Evolutionary conservation across 75 land plant genomes (phyloP).

Genomic region (Cryptomeria japonica): DNA sequence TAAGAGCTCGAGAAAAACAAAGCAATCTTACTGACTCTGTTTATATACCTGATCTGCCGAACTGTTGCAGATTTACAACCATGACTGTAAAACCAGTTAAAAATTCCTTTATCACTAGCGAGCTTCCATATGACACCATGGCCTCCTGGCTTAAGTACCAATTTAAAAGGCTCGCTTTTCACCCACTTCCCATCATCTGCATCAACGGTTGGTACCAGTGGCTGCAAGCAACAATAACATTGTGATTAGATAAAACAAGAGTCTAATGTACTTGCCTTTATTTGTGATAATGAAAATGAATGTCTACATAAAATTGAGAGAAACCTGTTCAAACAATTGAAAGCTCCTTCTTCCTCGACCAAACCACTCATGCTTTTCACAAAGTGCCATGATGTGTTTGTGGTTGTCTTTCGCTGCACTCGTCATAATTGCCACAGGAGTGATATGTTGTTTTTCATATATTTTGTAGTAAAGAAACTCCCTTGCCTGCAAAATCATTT

Average conservation of each 20-base stretch:
- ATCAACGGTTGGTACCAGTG: constrained; percentile 86
- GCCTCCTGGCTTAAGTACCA: constrained; percentile 95
- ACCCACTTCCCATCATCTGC: constrained; percentile 95
- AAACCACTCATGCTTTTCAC: constrained; percentile 84
- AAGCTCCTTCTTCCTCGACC: constrained; percentile 85
- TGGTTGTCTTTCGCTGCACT: constrained; percentile 95
- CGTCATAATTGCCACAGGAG: constrained; percentile 99
- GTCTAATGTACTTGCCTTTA: not conserved
- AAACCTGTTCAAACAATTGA: constrained; percentile 94
- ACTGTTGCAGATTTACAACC: constrained; percentile 92
- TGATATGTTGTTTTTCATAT: constrained; percentile 78
- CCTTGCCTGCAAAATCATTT: constrained; percentile 67
- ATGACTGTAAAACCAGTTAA: constrained; percentile 79
- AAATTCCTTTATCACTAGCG: constrained; percentile 82
- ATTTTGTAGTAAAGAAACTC: constrained; percentile 85
- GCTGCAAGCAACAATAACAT: constrained; percentile 44
- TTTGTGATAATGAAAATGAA: not conserved
- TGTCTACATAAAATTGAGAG: not conserved
- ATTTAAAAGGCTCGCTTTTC: constrained; percentile 48
- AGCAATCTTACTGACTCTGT: not conserved
- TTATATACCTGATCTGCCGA: constrained; percentile 89
- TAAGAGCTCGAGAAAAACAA: not conserved
- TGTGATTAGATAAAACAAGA: constrained; percentile 1
- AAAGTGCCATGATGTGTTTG: constrained; percentile 62
- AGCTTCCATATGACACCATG: constrained; percentile 99